Evolutionary conservation across 768 basidiomycete species (phyloP), one percentile per base, ranked within the genome.

Genomic region (Tephrocybe rancida): DNA sequence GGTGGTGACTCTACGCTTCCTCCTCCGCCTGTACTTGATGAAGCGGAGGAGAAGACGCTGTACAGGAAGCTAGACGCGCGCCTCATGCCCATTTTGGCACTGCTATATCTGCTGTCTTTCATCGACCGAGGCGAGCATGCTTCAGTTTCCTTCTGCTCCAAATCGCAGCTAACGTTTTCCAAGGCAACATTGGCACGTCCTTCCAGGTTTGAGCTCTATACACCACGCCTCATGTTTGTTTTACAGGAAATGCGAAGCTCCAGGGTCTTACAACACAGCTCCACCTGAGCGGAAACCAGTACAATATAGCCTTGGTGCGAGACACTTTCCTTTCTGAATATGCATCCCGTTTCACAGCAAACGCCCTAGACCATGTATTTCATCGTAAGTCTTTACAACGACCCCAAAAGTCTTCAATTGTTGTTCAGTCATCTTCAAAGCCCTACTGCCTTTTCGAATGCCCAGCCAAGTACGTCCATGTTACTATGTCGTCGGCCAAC

Each of bases 401-500:
- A 32, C 19, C 22, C 22, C 25, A 16, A 16, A 14, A 50, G 18
- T 19, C 16, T 47, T 49, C 29, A 47, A 22, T 9, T 39, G 47
- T 27, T 14, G 34, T 21, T 41, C 24, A 30, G 38, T 35, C n/a
- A 55, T 18, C 46, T 50, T 32, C 18, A 34, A 2, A 81, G 83
- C 81, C 80, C 7, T 83, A 82, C 57, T 84, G 83, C 60, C 71
- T 82, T 44, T 86, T 85, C 52, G 87, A 89, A 70, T 85, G 82
- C 54, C 87, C 87, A 0, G 79, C 85, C 24, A 90, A 90, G 86
- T 87, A 55, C 30, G 75, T 61, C 13, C n/a, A 16, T 3, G 14
- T 14, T 2, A 44, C 19, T 41, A 5, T 6, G 21, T 14, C 22
- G n/a, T 43, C 0, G 1, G 14, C 16, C n/a, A 5, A 7, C 22